Conservation (phyloP, 768 basidiomycete species). For the Nidularia pulvinata region DNA sequence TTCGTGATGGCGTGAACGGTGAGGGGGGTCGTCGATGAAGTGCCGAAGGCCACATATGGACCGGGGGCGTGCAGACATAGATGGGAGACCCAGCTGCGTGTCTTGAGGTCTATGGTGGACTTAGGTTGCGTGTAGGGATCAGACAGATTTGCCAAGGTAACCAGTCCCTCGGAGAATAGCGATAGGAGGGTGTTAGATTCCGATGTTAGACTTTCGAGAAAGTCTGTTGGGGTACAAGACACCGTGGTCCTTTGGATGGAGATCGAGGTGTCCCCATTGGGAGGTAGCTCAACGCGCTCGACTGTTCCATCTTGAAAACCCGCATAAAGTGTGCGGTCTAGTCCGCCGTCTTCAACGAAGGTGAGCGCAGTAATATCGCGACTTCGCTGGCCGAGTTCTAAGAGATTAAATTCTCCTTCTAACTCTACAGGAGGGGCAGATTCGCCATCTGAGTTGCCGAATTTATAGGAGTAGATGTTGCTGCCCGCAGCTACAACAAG, state of each 20-base stretch:
- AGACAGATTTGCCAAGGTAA: slow-evolving; percentile 28
- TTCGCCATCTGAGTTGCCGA: slow-evolving; percentile 27
- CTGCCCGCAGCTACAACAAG: slow-evolving; percentile 64
- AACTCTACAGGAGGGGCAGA: slow-evolving; percentile 40
- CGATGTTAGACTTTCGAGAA: slow-evolving; percentile 58
- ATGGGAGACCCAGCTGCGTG: slow-evolving; percentile 64
- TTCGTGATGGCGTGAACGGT: slow-evolving; percentile 52
- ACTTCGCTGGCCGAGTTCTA: slow-evolving; percentile 22
- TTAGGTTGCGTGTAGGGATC: slow-evolving; percentile 10
- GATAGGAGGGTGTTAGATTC: slow-evolving; percentile 45
- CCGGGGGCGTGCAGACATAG: slow-evolving; percentile 49
- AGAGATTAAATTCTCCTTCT: slow-evolving; percentile 45
- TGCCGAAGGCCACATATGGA: slow-evolving; percentile 71
- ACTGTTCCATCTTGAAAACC: slow-evolving; percentile 62
- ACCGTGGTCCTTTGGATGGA: slow-evolving; percentile 14
- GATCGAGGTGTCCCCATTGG: slow-evolving; percentile 3
- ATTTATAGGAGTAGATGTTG: slow-evolving; percentile 55
- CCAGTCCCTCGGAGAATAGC: slow-evolving; percentile 56
- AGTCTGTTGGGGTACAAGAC: slow-evolving; percentile 38
- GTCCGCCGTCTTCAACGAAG: slow-evolving; percentile 42
- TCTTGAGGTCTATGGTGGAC: slow-evolving; percentile 37
- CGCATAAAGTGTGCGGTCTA: slow-evolving; percentile 45
- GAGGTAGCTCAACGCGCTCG: slow-evolving; percentile 36
- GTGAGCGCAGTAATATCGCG: slow-evolving; percentile 57
- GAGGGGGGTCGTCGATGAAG: slow-evolving; percentile 59